Evolutionary conservation across 2,329 filamentous ascomycete species (phyloP).

Genomic region (Pyrenophora seminiperda): DNA sequence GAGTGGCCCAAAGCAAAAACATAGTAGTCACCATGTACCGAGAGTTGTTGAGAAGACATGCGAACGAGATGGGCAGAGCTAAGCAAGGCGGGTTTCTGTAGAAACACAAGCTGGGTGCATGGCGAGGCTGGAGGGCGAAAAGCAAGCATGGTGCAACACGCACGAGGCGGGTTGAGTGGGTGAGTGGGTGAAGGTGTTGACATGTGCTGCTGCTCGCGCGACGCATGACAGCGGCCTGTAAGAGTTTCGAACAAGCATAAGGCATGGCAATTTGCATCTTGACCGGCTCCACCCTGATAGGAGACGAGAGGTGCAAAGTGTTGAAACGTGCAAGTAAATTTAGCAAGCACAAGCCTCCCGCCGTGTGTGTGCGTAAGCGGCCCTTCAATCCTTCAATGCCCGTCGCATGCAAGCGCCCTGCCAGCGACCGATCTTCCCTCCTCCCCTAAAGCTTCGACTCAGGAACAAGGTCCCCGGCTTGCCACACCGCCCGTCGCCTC

Average conservation of each 20-base stretch:
- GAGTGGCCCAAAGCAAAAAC: slow-evolving; percentile 7
- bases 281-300: slow-evolving; percentile 17
- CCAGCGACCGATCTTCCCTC: slow-evolving; percentile 22
- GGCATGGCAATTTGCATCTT: slow-evolving; percentile 11
- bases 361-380: slow-evolving; percentile 29
- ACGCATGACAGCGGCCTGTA: background rate
- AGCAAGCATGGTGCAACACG: background rate
- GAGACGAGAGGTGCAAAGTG: slow-evolving; percentile 6
- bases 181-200: slow-evolving; percentile 1
- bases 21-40: background rate
- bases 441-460: slow-evolving; percentile 7
- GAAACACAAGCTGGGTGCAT: slow-evolving; percentile 2
- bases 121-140: slow-evolving; percentile 1
- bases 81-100: slow-evolving; percentile 9
- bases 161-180: background rate
- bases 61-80: slow-evolving; percentile 5
- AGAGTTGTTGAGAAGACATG: background rate
- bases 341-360: slow-evolving; percentile 24
- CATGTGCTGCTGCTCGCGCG: background rate
- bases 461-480: slow-evolving; percentile 13
- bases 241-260: slow-evolving; percentile 3
- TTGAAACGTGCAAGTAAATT: slow-evolving; percentile 35
- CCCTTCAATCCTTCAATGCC: slow-evolving; percentile 17
- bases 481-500: slow-evolving; percentile 1
- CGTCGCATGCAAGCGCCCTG: slow-evolving; percentile 31